Evolutionary conservation across 2,329 filamentous ascomycete genomes (phyloP).

Genomic region (Furcasterigmium sp.): DNA sequence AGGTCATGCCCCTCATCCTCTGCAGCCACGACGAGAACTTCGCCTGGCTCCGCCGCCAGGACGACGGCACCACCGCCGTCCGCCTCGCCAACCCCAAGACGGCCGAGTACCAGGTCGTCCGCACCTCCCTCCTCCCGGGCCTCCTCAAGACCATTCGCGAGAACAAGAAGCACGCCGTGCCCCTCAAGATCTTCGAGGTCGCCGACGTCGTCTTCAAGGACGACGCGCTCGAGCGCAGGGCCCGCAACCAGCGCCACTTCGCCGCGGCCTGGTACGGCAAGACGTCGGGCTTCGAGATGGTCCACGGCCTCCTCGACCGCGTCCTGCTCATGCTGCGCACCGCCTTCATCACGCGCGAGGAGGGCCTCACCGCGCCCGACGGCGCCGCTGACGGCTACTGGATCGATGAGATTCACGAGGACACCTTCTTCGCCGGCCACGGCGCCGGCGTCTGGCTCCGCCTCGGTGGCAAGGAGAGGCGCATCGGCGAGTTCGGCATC

Average conservation of each 20-base stretch:
- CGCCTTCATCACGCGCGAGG: constrained; percentile 72
- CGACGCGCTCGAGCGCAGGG: constrained; percentile 71
- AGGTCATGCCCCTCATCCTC: constrained; percentile 92
- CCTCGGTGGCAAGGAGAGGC: constrained; percentile 64
- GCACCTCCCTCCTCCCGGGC: constrained; percentile 79
- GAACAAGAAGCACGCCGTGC: constrained; percentile 83
- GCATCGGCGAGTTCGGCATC: constrained; percentile 89
- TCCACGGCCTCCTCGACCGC: constrained; percentile 90
- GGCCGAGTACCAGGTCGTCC: constrained; percentile 86
- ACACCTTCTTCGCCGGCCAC: constrained; percentile 88
- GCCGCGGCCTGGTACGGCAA: constrained; percentile 95
- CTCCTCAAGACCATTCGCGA: constrained; percentile 90
- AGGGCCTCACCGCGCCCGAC: constrained; percentile 50
- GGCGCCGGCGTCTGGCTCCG: constrained; percentile 79
- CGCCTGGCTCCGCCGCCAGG: constrained; percentile 83
- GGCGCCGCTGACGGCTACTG: constrained; percentile 70
- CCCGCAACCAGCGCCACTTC: constrained; percentile 90
- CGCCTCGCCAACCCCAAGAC: constrained; percentile 91
- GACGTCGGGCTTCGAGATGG: constrained; percentile 88
- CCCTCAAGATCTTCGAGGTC: constrained; percentile 89
- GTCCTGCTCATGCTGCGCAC: constrained; percentile 88
- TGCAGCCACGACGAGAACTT: constrained; percentile 99
- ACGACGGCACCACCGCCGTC: constrained; percentile 78
- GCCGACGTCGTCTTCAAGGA: constrained; percentile 93
- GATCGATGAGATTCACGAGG: constrained; percentile 87